Conservation (phyloP, 768 basidiomycete species). For the Saitozyma sp. region DNA sequence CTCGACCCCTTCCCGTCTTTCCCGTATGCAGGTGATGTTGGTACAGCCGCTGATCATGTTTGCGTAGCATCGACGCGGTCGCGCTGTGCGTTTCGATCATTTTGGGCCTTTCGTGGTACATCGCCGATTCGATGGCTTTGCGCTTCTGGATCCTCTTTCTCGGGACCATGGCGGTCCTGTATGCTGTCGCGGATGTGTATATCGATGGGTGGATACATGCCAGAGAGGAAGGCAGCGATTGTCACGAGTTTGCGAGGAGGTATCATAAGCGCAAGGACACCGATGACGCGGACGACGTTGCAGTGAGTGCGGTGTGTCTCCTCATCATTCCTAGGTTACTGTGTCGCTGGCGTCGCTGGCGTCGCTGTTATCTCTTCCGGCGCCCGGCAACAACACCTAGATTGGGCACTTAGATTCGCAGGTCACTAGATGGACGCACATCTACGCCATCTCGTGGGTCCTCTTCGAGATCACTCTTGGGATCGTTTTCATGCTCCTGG, state of each 20-base stretch:
- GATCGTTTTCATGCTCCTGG: conserved; percentile 19
- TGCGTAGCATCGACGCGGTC: conserved; percentile 5
- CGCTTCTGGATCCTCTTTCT: conserved; percentile 42
- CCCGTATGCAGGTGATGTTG: not conserved
- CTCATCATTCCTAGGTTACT: not conserved
- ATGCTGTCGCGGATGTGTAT: conserved; percentile 39
- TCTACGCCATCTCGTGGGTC: conserved; percentile 33
- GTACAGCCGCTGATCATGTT: not conserved
- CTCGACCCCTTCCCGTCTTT: not conserved
- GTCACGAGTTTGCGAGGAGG: conserved; percentile 21
- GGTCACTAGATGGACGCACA: conserved; percentile 1
- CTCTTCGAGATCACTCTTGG: conserved; percentile 16
- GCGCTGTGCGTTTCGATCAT: conserved; percentile 12
- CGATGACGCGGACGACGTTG: not conserved
- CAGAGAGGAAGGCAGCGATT: conserved; percentile 23
- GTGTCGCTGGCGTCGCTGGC: too few relatives aligned
- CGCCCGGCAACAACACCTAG: not conserved
- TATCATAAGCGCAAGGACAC: not conserved
- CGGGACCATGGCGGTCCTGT: conserved; percentile 32
- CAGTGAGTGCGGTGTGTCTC: not conserved
- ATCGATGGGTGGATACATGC: conserved; percentile 29
- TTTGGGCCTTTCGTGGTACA: conserved; percentile 25
- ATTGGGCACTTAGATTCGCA: not conserved
- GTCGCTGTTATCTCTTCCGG: not conserved
- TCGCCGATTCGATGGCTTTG: conserved; percentile 36